Evolutionary conservation across 179 eudicot species (phyloP).

Genomic region (Silene vulgaris): DNA sequence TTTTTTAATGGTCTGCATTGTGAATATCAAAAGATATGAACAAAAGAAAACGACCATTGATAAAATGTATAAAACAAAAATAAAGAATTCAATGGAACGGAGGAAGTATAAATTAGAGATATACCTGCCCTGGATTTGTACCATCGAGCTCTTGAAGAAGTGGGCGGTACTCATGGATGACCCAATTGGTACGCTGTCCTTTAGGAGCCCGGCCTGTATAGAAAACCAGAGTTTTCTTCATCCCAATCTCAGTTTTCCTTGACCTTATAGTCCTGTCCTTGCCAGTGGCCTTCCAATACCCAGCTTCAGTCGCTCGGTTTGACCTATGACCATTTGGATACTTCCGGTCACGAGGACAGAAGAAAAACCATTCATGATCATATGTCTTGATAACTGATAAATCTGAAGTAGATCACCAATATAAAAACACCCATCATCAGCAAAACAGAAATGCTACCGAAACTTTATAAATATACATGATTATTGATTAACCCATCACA

Average conservation of each 20-base stretch:
- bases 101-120: neutral
- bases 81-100: too few relatives aligned
- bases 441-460: neutral
- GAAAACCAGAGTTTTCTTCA: constrained; percentile 90
- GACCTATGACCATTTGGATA: constrained; percentile 80
- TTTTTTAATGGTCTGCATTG: too few relatives aligned
- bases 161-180: constrained; percentile 86
- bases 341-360: constrained; percentile 86
- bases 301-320: constrained; percentile 68
- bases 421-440: constrained; percentile 8
- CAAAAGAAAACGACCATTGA: too few relatives aligned
- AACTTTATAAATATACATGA: neutral
- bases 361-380: constrained; percentile 91
- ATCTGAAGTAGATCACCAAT: constrained; percentile 41
- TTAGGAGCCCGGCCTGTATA: constrained; percentile 87
- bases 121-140: constrained; percentile 81
- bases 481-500: neutral
- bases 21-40: too few relatives aligned
- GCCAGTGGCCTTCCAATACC: constrained; percentile 99
- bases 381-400: constrained; percentile 51
- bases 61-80: too few relatives aligned
- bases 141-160: constrained; percentile 72
- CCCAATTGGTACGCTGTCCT: constrained; percentile 81
- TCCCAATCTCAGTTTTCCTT: constrained; percentile 58
- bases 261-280: constrained; percentile 70